Evolutionary conservation across 805 yeast species (phyloP).

Genomic region (Ogataea allantospora): DNA sequence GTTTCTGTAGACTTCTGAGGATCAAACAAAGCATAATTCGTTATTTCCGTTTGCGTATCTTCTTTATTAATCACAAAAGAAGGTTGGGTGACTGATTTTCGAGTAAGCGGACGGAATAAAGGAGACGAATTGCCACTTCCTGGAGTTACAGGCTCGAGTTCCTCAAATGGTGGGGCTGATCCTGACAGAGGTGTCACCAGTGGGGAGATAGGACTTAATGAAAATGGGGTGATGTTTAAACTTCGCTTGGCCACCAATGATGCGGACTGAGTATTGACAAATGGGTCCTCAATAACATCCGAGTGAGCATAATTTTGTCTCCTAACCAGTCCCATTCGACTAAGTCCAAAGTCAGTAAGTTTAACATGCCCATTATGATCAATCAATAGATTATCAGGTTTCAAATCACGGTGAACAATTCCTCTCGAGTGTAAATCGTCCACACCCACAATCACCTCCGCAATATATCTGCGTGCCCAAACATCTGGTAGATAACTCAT

Average conservation of each 20-base stretch:
- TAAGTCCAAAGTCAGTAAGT: constrained; percentile 91
- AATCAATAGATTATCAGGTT: constrained; percentile 90
- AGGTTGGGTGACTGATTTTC: constrained; percentile 52
- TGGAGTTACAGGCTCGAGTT: constrained; percentile 19
- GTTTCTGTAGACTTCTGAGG: constrained; percentile 50
- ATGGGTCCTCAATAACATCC: constrained; percentile 22
- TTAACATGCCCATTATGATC: constrained; percentile 87
- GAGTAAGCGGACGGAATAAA: constrained; percentile 43
- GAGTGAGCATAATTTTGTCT: constrained; percentile 52
- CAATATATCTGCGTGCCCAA: constrained; percentile 83
- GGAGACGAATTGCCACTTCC: constrained; percentile 47
- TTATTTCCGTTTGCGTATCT: constrained; percentile 33
- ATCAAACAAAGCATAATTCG: constrained; percentile 67
- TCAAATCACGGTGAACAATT: constrained; percentile 90
- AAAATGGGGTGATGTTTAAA: constrained; percentile 27
- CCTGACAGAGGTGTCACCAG: constrained; percentile 21
- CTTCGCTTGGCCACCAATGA: constrained; percentile 16
- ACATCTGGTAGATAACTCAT: constrained; percentile 80
- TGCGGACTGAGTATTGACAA: constrained; percentile 15
- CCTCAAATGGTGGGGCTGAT: constrained; percentile 18
- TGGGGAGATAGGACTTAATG: constrained; percentile 28
- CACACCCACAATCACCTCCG: constrained; percentile 89
- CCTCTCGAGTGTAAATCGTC: constrained; percentile 85
- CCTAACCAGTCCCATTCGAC: constrained; percentile 82
- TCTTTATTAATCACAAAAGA: constrained; percentile 55